Evolutionary conservation across 768 basidiomycete species (phyloP).

Genomic region (Clitopilus hobsonii): DNA sequence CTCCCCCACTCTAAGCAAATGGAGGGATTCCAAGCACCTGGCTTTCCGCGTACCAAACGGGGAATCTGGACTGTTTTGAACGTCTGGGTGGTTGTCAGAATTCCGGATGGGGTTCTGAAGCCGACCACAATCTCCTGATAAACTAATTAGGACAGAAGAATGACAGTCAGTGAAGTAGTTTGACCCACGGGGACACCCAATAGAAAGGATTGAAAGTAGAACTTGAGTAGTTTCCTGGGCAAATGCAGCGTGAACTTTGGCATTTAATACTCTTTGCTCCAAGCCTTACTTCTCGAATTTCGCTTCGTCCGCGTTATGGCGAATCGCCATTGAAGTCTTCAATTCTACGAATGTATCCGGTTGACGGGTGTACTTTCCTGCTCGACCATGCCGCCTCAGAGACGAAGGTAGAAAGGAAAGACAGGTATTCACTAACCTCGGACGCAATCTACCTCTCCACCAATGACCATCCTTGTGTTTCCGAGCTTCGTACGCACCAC

Average conservation of each 20-base stretch:
- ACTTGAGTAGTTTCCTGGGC: constrained; percentile 83
- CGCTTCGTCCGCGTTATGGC: constrained; percentile 57
- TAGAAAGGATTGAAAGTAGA: constrained; percentile 89
- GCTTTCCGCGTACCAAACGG: constrained; percentile 68
- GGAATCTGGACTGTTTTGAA: constrained; percentile 82
- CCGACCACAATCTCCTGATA: constrained; percentile 79
- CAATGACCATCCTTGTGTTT: constrained; percentile 65
- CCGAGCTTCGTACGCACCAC: constrained; percentile 85
- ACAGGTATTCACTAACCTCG: constrained; percentile 42
- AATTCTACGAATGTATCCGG: constrained; percentile 77
- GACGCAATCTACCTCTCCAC: constrained; percentile 91
- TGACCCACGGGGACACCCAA: constrained; percentile 80
- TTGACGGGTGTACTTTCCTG: constrained; percentile 57
- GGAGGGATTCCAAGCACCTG: constrained; percentile 72
- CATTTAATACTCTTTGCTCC: no score
- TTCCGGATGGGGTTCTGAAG: constrained; percentile 77
- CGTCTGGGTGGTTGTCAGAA: constrained; percentile 57
- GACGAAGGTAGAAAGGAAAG: constrained; percentile 1
- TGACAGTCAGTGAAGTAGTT: background rate
- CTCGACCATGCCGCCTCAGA: constrained; percentile 7
- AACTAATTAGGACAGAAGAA: background rate
- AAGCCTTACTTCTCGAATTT: constrained; percentile 82
- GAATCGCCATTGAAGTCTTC: constrained; percentile 78
- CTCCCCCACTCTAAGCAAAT: constrained; percentile 75
- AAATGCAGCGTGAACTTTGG: no score